Base-by-base conservation (phyloP, 1,139 yeast species). In the Pichia terricola region DNA sequence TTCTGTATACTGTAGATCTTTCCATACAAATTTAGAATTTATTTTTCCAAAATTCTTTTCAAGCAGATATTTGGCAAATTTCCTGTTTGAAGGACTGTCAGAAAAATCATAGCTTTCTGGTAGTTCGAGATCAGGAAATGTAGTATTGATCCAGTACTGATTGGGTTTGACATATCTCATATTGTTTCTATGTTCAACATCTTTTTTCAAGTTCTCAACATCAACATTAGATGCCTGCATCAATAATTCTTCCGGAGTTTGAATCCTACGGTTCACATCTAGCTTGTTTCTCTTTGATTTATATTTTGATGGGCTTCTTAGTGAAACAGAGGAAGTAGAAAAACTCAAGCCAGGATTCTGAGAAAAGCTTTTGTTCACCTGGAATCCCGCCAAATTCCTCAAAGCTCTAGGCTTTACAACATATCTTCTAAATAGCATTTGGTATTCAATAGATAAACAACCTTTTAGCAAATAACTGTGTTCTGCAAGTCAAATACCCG, bases 161-260 rank as follows among this genome's bases (percentile, higher is more conserved):
- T 61, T 62, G 3, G 65, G 65, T 31, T 51, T 40, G 3, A 43
- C 42, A 38, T 53, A 59, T 39, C 65, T 48, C 2, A 50, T 38
- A n/a, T 46, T 36, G 10, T 53, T 47, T 39, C 64, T 49, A 4
- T 44, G 32, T 9, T 48, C 45, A 11, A 52, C 50, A 25, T 54
- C 59, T 5, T 44, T 44, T 31, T 47, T 49, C n/a, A 61, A 44
- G 33, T 53, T 52, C 26, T 55, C 50, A 22, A 60, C 46, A 37
- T 58, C 62, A 4, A 48, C 53, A 40, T 53, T 57, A 1, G 56
- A 50, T 3, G 59, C 57, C 34, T 51, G 50, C 32, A 46, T 38
- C 5, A 58, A 43, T 6, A 60, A 48, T 41, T 60, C 62, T 37
- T 55, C 61, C 5, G 64, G 63, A 2, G 64, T 60, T 53, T 52